Conservation (phyloP, 129 eudicot genomes). For the Sambucus nigra region DNA sequence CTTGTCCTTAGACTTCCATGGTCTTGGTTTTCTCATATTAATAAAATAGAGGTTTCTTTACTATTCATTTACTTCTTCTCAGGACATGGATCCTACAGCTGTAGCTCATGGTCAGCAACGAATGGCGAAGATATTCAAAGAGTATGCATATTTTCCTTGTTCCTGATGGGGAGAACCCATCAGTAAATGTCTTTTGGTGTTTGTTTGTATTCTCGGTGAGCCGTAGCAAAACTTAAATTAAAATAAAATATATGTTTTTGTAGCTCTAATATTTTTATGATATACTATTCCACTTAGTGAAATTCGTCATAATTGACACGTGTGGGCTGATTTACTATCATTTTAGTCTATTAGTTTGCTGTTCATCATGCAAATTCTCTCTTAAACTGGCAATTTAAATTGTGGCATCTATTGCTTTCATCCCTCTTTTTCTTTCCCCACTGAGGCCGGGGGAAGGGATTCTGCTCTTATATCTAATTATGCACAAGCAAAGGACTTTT, state of each 20-base stretch:
- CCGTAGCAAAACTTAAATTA: no score
- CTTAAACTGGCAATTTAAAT: neutral
- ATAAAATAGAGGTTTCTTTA: neutral
- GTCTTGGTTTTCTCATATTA: neutral
- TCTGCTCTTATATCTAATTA: neutral
- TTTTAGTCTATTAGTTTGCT: neutral
- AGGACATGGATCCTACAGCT: slow-evolving; percentile 87
- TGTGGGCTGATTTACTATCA: neutral
- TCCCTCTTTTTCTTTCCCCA: no score
- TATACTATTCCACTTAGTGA: no score
- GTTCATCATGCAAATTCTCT: neutral
- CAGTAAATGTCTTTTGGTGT: neutral
- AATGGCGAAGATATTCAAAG: slow-evolving; percentile 49
- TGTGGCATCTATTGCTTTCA: no score
- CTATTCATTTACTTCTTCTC: slow-evolving; percentile 15
- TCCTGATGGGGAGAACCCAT: slow-evolving; percentile 1
- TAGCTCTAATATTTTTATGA: neutral
- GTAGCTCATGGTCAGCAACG: slow-evolving; percentile 66
- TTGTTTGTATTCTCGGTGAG: neutral
- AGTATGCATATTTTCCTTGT: slow-evolving; percentile 48
- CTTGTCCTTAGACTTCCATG: neutral
- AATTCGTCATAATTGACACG: neutral
- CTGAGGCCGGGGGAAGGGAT: neutral
- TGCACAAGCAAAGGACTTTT: neutral
- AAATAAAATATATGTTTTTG: neutral